Evolutionary conservation across 164 flowering plant genomes (phyloP), one percentile per base, ranked within the genome.

Genomic region (Tetrastigma voinierianum): DNA sequence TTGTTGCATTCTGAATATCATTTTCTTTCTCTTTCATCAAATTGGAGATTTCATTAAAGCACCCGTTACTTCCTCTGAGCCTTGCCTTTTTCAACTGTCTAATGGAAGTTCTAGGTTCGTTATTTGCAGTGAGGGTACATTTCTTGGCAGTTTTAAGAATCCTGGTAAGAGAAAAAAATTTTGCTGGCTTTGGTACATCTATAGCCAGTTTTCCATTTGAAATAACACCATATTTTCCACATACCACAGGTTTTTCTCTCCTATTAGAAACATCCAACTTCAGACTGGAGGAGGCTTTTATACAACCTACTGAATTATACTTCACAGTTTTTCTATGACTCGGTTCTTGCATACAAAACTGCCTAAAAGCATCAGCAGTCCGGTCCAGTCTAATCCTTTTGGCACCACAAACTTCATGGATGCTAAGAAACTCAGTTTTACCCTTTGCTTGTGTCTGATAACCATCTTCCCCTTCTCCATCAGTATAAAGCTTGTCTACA

Each of bases 151-250:
- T 62, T 62, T 82, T 80, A 46, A 81, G 77, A 76, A 88, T 53
- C 48, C 59, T 75, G 23, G 72, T 78, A 25, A 88, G 81, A 53
- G 90, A 67, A 59, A 82, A 74, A 75, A 86, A 70, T 68, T 88
- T 88, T 40, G 72, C 72, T 13, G 81, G 85, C 61, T 76, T 83
- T 48, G 59, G 57, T 20, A 61, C 40, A 64, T 77, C 77, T 23
- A 51, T 72, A 65, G 64, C 57, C 47, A 23, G 16, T 16, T 70
- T 71, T 61, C 76, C 83, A 72, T 74, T 72, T 56, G 80, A 72
- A 70, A 88, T 83, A 57, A 83, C 77, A 49, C 93, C 93, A 68
- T 67, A 83, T 69, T 83, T 79, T 51, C 90, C 90, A 72, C 70
- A 76, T 7, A 83, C 87, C n/a, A n/a, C 70, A 40, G 87, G 90